Percentiles rank a stretch among this genome's conserved stretches.
These are phyloP conservation scores for Mercurialis annua DNA, from an alignment of 345 rosid species.

Conservation along the genomic window DNA sequence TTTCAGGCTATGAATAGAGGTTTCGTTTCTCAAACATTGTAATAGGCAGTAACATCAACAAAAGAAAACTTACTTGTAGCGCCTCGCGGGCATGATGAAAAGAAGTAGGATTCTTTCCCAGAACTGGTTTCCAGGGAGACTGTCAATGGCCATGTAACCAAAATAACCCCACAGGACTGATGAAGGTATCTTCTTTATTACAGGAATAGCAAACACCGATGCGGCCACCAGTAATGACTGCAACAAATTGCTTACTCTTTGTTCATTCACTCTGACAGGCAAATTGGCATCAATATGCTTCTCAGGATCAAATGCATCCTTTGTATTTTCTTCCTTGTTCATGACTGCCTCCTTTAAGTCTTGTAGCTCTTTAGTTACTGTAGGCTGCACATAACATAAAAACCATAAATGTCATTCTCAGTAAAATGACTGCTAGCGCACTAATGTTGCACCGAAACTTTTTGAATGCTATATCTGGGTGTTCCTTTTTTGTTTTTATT, in stretches of 20 bases:
- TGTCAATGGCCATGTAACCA: slow-evolving; percentile 86
- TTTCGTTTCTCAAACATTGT: neutral
- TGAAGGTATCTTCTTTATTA: slow-evolving; percentile 71
- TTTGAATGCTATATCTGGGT: too few species aligned
- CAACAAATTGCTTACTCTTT: slow-evolving; percentile 69
- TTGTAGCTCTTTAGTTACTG: slow-evolving; percentile 54
- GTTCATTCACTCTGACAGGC: slow-evolving; percentile 85
- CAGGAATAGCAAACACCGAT: slow-evolving; percentile 62
- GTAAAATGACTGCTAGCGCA: neutral
- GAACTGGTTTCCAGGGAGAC: slow-evolving; percentile 86
- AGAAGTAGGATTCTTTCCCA: slow-evolving; percentile 76
- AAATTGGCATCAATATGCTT: slow-evolving; percentile 75
- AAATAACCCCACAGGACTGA: slow-evolving; percentile 89
- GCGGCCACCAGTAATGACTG: slow-evolving; percentile 69
- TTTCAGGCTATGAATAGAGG: neutral
- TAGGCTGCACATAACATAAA: slow-evolving; percentile 21
- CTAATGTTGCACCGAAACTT: neutral
- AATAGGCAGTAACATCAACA: neutral
- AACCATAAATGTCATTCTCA: neutral
- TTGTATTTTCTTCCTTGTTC: slow-evolving; percentile 29
- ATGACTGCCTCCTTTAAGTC: slow-evolving; percentile 68
- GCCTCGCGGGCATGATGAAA: slow-evolving; percentile 50
- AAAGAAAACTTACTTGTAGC: slow-evolving; percentile 54
- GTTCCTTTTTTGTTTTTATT: too few species aligned
- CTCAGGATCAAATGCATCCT: slow-evolving; percentile 59